Conservation (phyloP, 2,329 filamentous ascomycete species). For the Blumeria graminis region DNA sequence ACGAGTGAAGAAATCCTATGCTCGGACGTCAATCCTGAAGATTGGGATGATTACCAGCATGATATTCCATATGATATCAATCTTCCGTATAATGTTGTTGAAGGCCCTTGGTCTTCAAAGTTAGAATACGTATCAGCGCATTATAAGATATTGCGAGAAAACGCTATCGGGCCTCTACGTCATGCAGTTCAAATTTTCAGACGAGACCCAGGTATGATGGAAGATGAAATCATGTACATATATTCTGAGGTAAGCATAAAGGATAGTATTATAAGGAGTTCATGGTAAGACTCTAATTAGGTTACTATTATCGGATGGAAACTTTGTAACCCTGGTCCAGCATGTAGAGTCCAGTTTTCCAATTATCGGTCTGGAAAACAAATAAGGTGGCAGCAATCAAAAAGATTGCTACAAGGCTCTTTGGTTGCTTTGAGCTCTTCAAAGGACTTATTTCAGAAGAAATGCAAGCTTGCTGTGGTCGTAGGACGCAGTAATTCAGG, state of each 20-base stretch:
- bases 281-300: constrained; percentile 17
- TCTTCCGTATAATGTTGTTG: constrained; percentile 27
- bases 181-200: constrained; percentile 35
- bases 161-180: constrained; percentile 44
- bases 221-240: constrained; percentile 32
- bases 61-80: constrained; percentile 5
- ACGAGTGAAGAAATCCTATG: constrained; percentile 25
- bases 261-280: neutral
- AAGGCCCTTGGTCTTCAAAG: constrained; percentile 32
- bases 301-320: constrained; percentile 42
- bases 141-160: constrained; percentile 53
- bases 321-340: constrained; percentile 35
- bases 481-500: constrained; percentile 39
- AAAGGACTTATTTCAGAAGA: constrained; percentile 34
- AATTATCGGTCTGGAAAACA: constrained; percentile 36
- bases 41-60: constrained; percentile 9
- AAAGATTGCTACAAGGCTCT: constrained; percentile 26
- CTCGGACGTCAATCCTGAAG: constrained; percentile 3
- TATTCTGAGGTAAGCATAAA: constrained; percentile 38
- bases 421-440: constrained; percentile 27
- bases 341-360: constrained; percentile 47
- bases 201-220: constrained; percentile 26
- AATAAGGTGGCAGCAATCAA: constrained; percentile 37
- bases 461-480: constrained; percentile 47
- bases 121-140: constrained; percentile 47